Evolutionary conservation across 1,284 basidiomycete species (phyloP).

Genomic region (Hymenochaete sp.): DNA sequence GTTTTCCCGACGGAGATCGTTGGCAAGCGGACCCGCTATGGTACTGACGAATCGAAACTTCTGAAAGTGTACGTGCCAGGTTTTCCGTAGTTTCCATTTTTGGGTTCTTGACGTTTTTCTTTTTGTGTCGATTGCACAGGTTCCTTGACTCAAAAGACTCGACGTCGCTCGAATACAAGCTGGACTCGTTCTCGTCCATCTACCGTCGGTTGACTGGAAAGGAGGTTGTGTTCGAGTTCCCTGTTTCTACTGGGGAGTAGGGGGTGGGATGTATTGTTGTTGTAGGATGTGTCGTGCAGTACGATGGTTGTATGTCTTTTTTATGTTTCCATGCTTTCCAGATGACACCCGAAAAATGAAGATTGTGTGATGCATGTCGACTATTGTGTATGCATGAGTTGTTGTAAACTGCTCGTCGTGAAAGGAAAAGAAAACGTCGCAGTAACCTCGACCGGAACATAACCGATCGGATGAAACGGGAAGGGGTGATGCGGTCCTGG

Average conservation of each 20-base stretch:
- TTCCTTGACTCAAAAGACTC: conserved; percentile 98
- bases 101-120: conserved; percentile 15
- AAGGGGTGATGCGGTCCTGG: no score
- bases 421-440: no score
- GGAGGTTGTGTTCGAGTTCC: conserved; percentile 88
- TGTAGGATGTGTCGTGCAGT: no score
- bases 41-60: conserved; percentile 85
- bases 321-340: conserved; percentile 6
- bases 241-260: conserved; percentile 60
- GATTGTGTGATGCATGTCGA: no score
- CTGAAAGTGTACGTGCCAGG: conserved; percentile 84
- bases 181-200: conserved; percentile 91
- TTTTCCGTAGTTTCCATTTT: conserved; percentile 12
- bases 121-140: conserved; percentile 34
- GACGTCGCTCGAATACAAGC: conserved; percentile 99
- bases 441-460: no score
- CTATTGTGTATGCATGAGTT: no score
- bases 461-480: no score
- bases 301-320: conserved; percentile 3
- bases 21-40: conserved; percentile 92
- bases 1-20: conserved; percentile 99
- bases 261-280: conserved; percentile 15
- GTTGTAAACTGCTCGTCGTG: no score
- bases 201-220: conserved; percentile 93
- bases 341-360: neutral